Percentiles rank a stretch among this genome's conserved stretches.
Evolutionary conservation across 2,329 filamentous ascomycete genomes (phyloP).

Genomic region (Aotearoamyces nothofagi): DNA sequence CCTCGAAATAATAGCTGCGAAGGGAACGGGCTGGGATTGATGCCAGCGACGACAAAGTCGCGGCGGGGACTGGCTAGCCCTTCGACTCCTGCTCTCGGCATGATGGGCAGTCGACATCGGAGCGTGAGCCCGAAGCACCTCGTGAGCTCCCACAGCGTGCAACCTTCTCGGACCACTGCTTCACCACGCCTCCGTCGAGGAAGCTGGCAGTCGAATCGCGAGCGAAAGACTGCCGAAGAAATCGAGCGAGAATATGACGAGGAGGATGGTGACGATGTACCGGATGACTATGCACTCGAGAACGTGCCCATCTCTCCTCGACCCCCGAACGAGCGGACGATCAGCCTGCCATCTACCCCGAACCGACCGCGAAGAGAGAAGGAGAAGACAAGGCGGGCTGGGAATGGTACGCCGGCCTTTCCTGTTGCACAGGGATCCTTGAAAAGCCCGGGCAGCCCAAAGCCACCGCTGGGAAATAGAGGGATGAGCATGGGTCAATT

Average conservation of each 20-base stretch:
- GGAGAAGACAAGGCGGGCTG: conserved; percentile 19
- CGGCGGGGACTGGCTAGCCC: conserved; percentile 8
- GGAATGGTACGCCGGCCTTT: conserved; percentile 48
- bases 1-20: conserved; percentile 10
- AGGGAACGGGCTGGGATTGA: conserved; percentile 14
- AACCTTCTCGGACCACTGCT: background rate
- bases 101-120: conserved; percentile 1
- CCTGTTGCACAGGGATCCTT: conserved; percentile 44
- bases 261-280: conserved; percentile 64
- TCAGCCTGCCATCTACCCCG: conserved; percentile 28
- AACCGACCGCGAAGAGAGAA: conserved; percentile 16
- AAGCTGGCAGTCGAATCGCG: conserved; percentile 55
- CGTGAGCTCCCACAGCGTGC: background rate
- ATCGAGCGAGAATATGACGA: conserved; percentile 64
- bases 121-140: conserved; percentile 5
- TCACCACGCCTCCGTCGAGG: conserved; percentile 33
- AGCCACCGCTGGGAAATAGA: conserved; percentile 1
- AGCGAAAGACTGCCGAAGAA: conserved; percentile 53
- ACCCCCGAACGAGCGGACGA: conserved; percentile 37
- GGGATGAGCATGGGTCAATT: conserved; percentile 33
- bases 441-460: conserved; percentile 10
- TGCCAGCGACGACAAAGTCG: conserved; percentile 10
- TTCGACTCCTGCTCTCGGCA: background rate
- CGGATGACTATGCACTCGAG: conserved; percentile 64
- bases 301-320: conserved; percentile 74